Evolutionary conservation across 768 basidiomycete genomes (phyloP).

Genomic region (Crassisporium funariophilum): DNA sequence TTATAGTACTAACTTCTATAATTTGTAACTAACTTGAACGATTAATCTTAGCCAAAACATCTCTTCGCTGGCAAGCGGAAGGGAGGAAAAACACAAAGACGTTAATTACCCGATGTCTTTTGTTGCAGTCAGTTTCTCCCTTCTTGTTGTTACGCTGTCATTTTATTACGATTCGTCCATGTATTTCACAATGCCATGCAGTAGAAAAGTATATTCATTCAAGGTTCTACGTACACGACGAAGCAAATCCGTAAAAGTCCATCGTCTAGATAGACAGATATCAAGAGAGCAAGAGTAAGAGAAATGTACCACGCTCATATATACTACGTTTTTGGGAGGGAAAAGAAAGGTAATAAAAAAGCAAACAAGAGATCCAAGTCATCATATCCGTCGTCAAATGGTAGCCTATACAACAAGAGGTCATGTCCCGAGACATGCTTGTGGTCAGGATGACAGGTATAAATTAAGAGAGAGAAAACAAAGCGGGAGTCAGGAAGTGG

Average conservation of each 20-base stretch:
- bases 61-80: conserved; percentile 85
- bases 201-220: too few species aligned
- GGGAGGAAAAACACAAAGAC: conserved; percentile 78
- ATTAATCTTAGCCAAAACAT: conserved; percentile 71
- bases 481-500: neutral
- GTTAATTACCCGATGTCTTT: conserved; percentile 39
- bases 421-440: neutral
- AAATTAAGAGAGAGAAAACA: conserved; percentile 2
- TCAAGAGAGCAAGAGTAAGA: too few species aligned
- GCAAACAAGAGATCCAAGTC: neutral
- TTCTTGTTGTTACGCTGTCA: conserved; percentile 7
- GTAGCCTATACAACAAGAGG: neutral
- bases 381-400: too few species aligned
- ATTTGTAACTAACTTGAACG: conserved; percentile 3
- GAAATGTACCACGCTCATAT: too few species aligned
- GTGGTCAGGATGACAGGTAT: conserved; percentile 5
- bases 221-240: neutral
- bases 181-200: too few species aligned
- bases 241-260: conserved; percentile 8
- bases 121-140: conserved; percentile 3
- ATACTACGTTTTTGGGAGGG: too few species aligned
- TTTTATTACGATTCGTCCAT: conserved; percentile 9
- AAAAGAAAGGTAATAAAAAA: too few species aligned
- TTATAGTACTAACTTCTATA: neutral
- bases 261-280: conserved; percentile 23